Evolutionary conservation across 2,329 filamentous ascomycete genomes (phyloP).

Genomic region (Colletotrichum sp.): DNA sequence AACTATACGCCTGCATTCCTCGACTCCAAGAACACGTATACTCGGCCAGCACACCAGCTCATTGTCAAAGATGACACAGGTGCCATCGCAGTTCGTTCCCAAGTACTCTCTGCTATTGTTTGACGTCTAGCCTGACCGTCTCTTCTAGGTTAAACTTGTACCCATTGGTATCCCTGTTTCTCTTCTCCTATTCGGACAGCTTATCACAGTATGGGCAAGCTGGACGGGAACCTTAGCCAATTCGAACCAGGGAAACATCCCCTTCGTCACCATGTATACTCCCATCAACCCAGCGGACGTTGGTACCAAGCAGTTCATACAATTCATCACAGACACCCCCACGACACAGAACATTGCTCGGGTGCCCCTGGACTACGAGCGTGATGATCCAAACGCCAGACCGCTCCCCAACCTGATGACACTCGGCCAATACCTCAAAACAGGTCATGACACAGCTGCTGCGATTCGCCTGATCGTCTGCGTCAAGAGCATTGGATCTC

Average conservation of each 20-base stretch:
- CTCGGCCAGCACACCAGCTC: slow-evolving; percentile 53
- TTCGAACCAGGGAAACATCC: slow-evolving; percentile 30
- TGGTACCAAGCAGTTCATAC: slow-evolving; percentile 51
- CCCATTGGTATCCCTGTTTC: slow-evolving; percentile 42
- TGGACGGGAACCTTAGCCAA: slow-evolving; percentile 56
- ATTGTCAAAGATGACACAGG: slow-evolving; percentile 62
- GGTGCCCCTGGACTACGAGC: slow-evolving; percentile 47
- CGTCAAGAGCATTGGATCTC: slow-evolving; percentile 60
- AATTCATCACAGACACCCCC: slow-evolving; percentile 52
- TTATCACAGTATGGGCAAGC: slow-evolving; percentile 62
- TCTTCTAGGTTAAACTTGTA: slow-evolving; percentile 48
- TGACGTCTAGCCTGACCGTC: neutral
- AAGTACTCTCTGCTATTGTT: neutral
- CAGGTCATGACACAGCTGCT: slow-evolving; percentile 53
- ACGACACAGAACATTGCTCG: slow-evolving; percentile 36
- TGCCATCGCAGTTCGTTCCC: slow-evolving; percentile 52
- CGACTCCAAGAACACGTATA: slow-evolving; percentile 39
- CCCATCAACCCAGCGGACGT: slow-evolving; percentile 65
- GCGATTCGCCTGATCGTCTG: slow-evolving; percentile 60
- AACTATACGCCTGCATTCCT: slow-evolving; percentile 53
- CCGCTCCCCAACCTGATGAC: slow-evolving; percentile 58
- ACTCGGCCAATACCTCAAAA: slow-evolving; percentile 57
- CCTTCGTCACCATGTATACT: slow-evolving; percentile 52
- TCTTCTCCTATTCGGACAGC: slow-evolving; percentile 46
- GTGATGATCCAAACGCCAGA: neutral